Conservation (phyloP, 2,329 filamentous ascomycete genomes). For the Microdochium nivale region DNA sequence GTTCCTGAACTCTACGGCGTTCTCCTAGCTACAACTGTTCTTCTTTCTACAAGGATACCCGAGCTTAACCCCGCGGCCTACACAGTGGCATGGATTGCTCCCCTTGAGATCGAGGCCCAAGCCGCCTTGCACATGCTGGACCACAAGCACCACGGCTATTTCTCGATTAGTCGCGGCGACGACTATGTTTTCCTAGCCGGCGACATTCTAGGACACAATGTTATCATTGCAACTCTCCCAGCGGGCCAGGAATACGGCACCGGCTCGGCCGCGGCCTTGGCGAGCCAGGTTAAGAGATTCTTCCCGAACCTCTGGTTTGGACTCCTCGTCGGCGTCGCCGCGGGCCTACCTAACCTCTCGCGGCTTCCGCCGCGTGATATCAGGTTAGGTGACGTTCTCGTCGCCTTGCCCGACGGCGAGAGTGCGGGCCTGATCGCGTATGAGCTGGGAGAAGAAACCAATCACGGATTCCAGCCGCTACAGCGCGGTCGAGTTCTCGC, state of each 20-base stretch:
- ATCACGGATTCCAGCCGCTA: not conserved
- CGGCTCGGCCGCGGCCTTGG: conserved; percentile 21
- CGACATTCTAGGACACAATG: conserved; percentile 23
- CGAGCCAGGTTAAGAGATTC: conserved; percentile 21
- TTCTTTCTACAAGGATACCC: too few species aligned
- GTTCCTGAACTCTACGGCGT: too few species aligned
- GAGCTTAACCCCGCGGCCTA: not conserved
- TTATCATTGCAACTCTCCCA: conserved; percentile 24
- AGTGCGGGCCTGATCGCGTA: conserved; percentile 18
- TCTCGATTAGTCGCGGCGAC: conserved; percentile 13
- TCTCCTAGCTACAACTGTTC: too few species aligned
- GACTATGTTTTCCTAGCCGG: conserved; percentile 27
- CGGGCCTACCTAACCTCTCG: conserved; percentile 20
- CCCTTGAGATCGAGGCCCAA: not conserved
- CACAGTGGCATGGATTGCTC: not conserved
- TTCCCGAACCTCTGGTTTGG: conserved; percentile 27
- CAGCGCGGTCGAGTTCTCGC: not conserved
- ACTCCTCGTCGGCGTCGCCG: conserved; percentile 25
- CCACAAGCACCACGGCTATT: not conserved
- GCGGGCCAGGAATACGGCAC: conserved; percentile 18
- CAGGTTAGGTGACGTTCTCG: conserved; percentile 27
- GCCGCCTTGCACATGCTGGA: not conserved
- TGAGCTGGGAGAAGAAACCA: conserved; percentile 21
- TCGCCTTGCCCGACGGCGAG: conserved; percentile 11
- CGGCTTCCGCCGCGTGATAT: conserved; percentile 20